These are phyloP conservation scores for Aspergillus intermedius DNA, from an alignment of 2,329 filamentous ascomycete genomes.

Conservation along the genomic window DNA sequence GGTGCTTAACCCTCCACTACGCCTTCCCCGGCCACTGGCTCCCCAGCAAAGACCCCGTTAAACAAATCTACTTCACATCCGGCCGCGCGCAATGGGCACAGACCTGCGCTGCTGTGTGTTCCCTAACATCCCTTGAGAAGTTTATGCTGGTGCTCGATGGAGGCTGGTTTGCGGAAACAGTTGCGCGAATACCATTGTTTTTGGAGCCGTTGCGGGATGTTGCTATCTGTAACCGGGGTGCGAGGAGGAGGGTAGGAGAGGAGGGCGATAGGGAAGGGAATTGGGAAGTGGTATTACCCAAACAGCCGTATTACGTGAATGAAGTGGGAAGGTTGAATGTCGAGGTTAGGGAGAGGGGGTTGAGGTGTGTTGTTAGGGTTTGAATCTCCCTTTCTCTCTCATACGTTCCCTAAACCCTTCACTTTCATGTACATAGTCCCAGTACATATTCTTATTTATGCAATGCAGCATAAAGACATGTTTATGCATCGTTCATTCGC, in stretches of 20 bases:
- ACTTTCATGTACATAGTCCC: too few relatives aligned
- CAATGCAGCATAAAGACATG: neutral
- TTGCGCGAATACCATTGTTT: slow-evolving; percentile 31
- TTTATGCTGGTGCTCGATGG: slow-evolving; percentile 28
- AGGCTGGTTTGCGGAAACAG: slow-evolving; percentile 32
- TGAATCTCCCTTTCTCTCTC: neutral
- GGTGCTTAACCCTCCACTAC: slow-evolving; percentile 27
- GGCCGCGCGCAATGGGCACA: slow-evolving; percentile 33
- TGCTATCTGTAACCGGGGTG: neutral
- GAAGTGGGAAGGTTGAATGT: slow-evolving; percentile 23
- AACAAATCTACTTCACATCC: slow-evolving; percentile 31
- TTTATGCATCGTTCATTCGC: neutral
- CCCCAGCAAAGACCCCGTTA: slow-evolving; percentile 35
- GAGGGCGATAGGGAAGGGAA: slow-evolving; percentile 8
- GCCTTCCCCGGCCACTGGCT: slow-evolving; percentile 36
- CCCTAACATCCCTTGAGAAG: slow-evolving; percentile 19
- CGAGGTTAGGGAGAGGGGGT: slow-evolving; percentile 25
- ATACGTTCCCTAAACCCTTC: neutral
- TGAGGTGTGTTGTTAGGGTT: slow-evolving; percentile 25
- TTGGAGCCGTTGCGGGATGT: slow-evolving; percentile 26
- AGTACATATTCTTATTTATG: too few relatives aligned
- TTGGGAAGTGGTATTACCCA: slow-evolving; percentile 28
- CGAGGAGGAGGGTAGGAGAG: slow-evolving; percentile 10
- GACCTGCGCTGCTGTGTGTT: slow-evolving; percentile 24
- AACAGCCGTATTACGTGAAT: slow-evolving; percentile 28